phyloP scores from a whole-genome alignment of 2,329 filamentous ascomycete genomes.

The Clarireedia homoeocarpa region DNA sequence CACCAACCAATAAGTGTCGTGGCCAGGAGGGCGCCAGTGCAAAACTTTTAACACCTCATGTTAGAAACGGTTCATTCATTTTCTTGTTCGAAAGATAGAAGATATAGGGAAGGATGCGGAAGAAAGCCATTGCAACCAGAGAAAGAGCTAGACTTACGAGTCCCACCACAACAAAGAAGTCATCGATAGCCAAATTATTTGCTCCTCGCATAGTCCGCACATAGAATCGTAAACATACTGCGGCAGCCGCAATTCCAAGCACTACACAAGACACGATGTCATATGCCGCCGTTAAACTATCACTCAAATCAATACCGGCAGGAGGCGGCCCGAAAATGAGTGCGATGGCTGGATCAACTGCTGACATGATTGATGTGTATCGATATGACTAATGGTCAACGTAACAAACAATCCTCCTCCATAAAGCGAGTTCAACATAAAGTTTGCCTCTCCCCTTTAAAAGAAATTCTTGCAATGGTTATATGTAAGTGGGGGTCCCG shows the following conservation, averaged over 20 bases:
- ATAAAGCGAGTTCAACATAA: neutral
- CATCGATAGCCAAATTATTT: conserved; percentile 2
- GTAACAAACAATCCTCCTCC: neutral
- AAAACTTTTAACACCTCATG: neutral
- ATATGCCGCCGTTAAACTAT: neutral
- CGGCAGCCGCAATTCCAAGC: neutral
- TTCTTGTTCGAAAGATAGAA: neutral
- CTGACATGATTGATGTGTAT: neutral
- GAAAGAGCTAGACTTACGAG: neutral
- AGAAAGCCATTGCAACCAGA: neutral
- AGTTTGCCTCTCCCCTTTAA: neutral
- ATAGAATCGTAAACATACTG: conserved; percentile 2
- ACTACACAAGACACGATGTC: conserved; percentile 3
- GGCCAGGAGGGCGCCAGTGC: neutral
- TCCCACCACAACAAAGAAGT: neutral
- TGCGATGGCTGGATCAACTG: neutral
- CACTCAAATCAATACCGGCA: neutral
- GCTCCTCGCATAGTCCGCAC: neutral
- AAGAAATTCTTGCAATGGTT: neutral
- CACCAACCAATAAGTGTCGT: conserved; percentile 2
- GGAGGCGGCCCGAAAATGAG: neutral
- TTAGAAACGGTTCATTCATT: neutral
- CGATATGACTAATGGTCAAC: neutral
- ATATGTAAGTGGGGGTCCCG: neutral
- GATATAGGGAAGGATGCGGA: neutral